Conservation (phyloP, 805 yeast species). For the Ogataea nonfermentans region DNA sequence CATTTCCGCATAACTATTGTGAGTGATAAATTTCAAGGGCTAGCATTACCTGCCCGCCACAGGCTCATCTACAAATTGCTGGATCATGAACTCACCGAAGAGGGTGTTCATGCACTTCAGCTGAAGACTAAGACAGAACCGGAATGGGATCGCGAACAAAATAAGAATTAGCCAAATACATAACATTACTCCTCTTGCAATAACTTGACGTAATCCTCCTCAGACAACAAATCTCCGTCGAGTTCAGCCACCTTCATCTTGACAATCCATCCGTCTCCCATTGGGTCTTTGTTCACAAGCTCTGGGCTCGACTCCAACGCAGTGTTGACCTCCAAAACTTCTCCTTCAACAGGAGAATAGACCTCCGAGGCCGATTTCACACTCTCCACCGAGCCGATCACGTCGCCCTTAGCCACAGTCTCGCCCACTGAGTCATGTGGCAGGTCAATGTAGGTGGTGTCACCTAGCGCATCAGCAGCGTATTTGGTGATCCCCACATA, state of each 20-base stretch:
- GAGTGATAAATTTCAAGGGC: conserved; percentile 64
- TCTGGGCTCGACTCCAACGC: conserved; percentile 68
- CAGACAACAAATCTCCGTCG: conserved; percentile 46
- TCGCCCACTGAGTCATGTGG: conserved; percentile 47
- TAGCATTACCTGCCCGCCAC: conserved; percentile 72
- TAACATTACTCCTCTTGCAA: conserved; percentile 50
- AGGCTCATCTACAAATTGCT: conserved; percentile 67
- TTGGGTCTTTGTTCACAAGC: conserved; percentile 81
- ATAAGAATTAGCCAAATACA: conserved; percentile 2
- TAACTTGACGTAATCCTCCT: conserved; percentile 54
- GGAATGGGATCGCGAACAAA: conserved; percentile 40
- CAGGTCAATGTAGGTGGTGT: conserved; percentile 90
- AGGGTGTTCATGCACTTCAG: conserved; percentile 87
- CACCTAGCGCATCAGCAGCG: conserved; percentile 96
- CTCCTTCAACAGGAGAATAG: conserved; percentile 83
- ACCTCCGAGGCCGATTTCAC: conserved; percentile 94
- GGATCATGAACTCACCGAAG: conserved; percentile 64
- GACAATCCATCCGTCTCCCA: conserved; percentile 93
- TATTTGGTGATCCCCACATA: conserved; percentile 90
- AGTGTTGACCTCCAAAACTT: conserved; percentile 68
- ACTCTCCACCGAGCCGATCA: conserved; percentile 89
- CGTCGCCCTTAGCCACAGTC: conserved; percentile 62
- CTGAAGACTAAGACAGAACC: conserved; percentile 73
- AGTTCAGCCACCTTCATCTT: conserved; percentile 58
- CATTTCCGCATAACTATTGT: conserved; percentile 79